These are phyloP conservation scores for Mucor velutinosus DNA, from an alignment of 371 early-diverging fungal genomes.

Conservation along the genomic window DNA sequence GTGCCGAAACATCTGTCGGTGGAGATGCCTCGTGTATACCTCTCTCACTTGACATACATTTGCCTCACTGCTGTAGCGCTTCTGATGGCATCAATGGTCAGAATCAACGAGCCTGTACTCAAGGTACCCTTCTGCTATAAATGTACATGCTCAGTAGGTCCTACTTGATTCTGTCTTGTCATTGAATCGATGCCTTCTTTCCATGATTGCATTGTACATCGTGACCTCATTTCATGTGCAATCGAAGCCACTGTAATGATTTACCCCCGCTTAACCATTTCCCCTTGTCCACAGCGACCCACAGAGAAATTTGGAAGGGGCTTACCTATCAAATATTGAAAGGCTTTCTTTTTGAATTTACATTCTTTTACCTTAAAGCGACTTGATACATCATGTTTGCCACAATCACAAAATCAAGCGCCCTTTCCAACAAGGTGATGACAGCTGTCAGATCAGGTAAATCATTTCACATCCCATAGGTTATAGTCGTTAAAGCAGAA, in stretches of 20 bases:
- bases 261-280: slow-evolving; percentile 20
- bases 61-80: neutral
- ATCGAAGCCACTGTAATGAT: slow-evolving; percentile 13
- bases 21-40: neutral
- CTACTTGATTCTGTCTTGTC: too few species aligned
- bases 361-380: neutral
- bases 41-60: neutral
- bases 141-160: neutral
- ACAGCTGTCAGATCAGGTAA: slow-evolving; percentile 15
- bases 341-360: neutral
- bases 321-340: neutral
- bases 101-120: neutral
- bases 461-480: neutral
- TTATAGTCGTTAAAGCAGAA: neutral
- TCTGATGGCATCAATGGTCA: too few species aligned
- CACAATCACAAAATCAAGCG: slow-evolving; percentile 7
- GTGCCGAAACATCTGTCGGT: neutral
- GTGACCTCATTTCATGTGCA: slow-evolving; percentile 15
- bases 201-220: neutral
- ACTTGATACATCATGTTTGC: slow-evolving; percentile 13
- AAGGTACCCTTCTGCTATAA: neutral
- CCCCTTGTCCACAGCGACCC: slow-evolving; percentile 15
- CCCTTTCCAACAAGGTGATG: slow-evolving; percentile 6
- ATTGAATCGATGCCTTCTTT: neutral
- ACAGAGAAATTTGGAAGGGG: neutral